A percentile compares a stretch with the other conserved stretches of the same genome.
phyloP scores from a whole-genome alignment of 176 grass and related monocot genomes.

The Puccinellia tenuiflora region DNA sequence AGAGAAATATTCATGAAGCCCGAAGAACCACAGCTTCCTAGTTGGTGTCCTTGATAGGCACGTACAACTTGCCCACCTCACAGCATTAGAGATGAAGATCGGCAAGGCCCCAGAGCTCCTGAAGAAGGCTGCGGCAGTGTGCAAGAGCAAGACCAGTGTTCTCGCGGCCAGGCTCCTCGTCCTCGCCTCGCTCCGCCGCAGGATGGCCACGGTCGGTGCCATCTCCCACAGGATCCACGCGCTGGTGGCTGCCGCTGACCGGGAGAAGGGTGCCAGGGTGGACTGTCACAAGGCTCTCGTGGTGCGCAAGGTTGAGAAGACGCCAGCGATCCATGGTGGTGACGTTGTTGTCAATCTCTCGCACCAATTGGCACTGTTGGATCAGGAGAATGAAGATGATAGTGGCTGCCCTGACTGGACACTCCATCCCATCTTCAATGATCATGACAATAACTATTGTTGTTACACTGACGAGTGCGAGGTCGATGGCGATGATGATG shows the following conservation, averaged over 20 bases:
- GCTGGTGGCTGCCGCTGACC: constrained; percentile 6
- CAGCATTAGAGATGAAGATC: constrained; percentile 42
- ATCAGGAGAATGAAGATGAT: not conserved
- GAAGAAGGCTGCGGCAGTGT: constrained; percentile 50
- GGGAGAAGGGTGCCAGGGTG: not conserved
- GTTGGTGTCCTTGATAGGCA: not conserved
- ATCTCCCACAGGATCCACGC: constrained; percentile 62
- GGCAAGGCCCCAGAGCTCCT: constrained; percentile 49
- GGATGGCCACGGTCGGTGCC: constrained; percentile 25
- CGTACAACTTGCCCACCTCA: not conserved
- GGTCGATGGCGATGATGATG: not conserved
- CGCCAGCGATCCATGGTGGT: not conserved
- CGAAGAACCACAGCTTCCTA: not conserved
- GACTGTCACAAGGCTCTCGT: constrained; percentile 26
- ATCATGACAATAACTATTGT: not conserved
- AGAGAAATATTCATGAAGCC: constrained; percentile 11
- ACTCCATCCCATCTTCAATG: constrained; percentile 33
- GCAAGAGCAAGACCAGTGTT: constrained; percentile 49
- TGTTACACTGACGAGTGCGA: not conserved
- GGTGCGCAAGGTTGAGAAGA: not conserved
- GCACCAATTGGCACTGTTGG: constrained; percentile 1
- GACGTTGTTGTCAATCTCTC: constrained; percentile 19
- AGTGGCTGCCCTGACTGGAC: constrained; percentile 27
- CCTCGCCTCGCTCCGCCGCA: constrained; percentile 38
- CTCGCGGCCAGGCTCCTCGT: constrained; percentile 51